Base-by-base conservation (phyloP, 176 grass and related monocot species). In the Echinochloa phyllopogon region DNA sequence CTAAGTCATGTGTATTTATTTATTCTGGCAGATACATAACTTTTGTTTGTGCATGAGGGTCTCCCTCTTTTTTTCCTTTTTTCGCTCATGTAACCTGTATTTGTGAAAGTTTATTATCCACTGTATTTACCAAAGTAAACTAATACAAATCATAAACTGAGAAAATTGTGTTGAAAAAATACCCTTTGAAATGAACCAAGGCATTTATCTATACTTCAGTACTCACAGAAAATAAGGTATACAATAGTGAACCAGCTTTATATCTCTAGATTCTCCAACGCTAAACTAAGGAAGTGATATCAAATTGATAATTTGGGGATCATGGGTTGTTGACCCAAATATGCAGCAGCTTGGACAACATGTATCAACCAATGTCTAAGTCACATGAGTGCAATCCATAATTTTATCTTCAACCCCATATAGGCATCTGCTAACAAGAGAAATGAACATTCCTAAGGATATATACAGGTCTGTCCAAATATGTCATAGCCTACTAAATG, bases 81-180 rank as follows among this genome's bases (percentile, higher is more conserved):
- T 51, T 20, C 5, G 8, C 56, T 58, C 56, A 24, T 21, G 21
- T 21, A 55, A 55, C 17, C 52, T 20, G 18, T 57, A 21, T 57
- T 60, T 60, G 57, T 11, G 57, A 60, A 55, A 60, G n/a, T 60
- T 53, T 18, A 16, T 53, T 60, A 60, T 58, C n/a, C 53, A 82
- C 0, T 82, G 18, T 43, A 65, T 42, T 43, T 33, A 81, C 11
- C 29, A 67, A 59, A 75, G 59, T 52, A 75, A 36, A 44, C 42
- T 60, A 77, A 69, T 43, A 59, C n/a, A 20, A 87, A 60, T 27
- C 72, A 69, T 60, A 69, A 5, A 36, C 71, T 59, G 20, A 18
- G 6, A 29, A 75, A 25, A 17, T 56, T 36, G 38, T 72, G 20
- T 13, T 17, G 18, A 39, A 69, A 39, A 39, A 57, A 38, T 36